Evolutionary conservation across 2,329 filamentous ascomycete species (phyloP).

Genomic region (Blumeria hordei): DNA sequence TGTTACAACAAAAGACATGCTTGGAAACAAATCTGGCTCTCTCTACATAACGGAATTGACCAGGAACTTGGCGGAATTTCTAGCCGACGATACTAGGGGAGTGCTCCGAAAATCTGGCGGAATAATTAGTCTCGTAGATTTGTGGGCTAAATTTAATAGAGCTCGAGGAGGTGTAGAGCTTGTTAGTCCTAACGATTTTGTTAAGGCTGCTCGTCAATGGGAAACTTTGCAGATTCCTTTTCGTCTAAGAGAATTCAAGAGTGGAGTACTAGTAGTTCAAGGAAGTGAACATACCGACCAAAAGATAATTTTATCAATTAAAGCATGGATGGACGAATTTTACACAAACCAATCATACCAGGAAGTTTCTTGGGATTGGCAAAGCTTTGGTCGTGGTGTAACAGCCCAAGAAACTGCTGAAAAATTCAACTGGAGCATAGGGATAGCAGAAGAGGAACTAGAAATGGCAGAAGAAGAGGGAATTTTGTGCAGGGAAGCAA

Average conservation of each 20-base stretch:
- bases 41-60: conserved; percentile 77
- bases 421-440: conserved; percentile 88
- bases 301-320: conserved; percentile 54
- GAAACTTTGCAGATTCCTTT: conserved; percentile 70
- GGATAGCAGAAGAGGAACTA: conserved; percentile 81
- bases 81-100: conserved; percentile 63
- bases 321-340: conserved; percentile 54
- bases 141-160: conserved; percentile 89
- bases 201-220: conserved; percentile 73
- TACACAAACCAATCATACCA: conserved; percentile 38
- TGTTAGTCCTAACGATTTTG: conserved; percentile 75
- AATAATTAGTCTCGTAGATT: conserved; percentile 70
- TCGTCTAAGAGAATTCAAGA: conserved; percentile 69
- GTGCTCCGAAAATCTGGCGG: conserved; percentile 60
- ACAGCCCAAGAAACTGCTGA: conserved; percentile 78
- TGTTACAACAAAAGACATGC: conserved; percentile 86
- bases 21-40: conserved; percentile 49
- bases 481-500: conserved; percentile 69
- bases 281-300: conserved; percentile 72
- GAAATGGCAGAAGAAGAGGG: conserved; percentile 93
- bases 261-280: conserved; percentile 84
- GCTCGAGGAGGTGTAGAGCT: conserved; percentile 83
- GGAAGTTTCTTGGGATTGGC: conserved; percentile 54
- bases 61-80: conserved; percentile 65
- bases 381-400: conserved; percentile 55